phyloP scores from a whole-genome alignment of 805 yeast species.

The Wickerhamiella qilinensis region DNA sequence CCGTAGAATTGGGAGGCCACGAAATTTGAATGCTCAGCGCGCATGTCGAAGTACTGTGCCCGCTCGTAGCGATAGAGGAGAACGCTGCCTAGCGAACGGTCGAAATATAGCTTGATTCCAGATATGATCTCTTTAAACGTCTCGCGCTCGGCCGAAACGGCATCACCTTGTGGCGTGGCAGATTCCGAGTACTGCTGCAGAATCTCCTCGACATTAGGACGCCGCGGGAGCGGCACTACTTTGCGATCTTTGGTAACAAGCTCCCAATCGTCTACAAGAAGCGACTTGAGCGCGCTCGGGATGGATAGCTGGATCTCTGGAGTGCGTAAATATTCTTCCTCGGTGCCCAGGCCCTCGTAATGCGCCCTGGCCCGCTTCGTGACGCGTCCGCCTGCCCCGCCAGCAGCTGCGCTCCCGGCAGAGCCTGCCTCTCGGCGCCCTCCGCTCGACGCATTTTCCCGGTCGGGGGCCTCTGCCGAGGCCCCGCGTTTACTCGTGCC shows the following conservation, averaged over 20 bases:
- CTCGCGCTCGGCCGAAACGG: conserved; percentile 27
- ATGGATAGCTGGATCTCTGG: conserved; percentile 41
- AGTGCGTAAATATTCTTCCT: conserved; percentile 22
- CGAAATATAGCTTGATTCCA: conserved; percentile 62
- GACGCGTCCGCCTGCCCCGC: conserved; percentile 6
- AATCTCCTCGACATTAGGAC: conserved; percentile 36
- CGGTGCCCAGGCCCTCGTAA: conserved; percentile 18
- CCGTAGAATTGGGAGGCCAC: conserved; percentile 47
- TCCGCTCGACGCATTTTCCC: not conserved
- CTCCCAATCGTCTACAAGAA: conserved; percentile 90
- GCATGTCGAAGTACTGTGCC: conserved; percentile 45
- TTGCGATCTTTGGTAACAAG: conserved; percentile 64
- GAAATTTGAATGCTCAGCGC: conserved; percentile 18
- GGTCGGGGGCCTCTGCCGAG: not conserved
- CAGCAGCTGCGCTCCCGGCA: not conserved
- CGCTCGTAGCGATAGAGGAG: conserved; percentile 64
- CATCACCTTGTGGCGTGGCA: conserved; percentile 5
- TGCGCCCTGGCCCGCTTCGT: conserved; percentile 4
- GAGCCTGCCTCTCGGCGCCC: too few relatives aligned
- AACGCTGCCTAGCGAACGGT: conserved; percentile 50
- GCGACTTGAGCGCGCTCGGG: conserved; percentile 49
- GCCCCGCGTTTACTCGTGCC: not conserved
- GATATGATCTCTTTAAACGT: conserved; percentile 49
- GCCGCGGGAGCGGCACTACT: conserved; percentile 48
- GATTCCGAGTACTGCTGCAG: conserved; percentile 34